These are phyloP conservation scores for Beauveria brongniartii DNA, from an alignment of 2,329 filamentous ascomycete genomes.

Conservation along the genomic window DNA sequence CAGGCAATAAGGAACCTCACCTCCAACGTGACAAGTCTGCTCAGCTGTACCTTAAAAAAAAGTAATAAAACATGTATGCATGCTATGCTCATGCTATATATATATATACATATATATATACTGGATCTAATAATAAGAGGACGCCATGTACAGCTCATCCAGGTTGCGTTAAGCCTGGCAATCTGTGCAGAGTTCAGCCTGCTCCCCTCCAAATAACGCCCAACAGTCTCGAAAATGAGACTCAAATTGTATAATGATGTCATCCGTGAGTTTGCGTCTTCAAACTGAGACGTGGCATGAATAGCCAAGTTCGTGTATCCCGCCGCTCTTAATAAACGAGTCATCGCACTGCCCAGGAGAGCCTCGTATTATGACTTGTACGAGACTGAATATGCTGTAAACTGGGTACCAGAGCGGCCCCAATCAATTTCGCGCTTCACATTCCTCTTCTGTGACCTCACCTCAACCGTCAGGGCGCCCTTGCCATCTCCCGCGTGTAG, in stretches of 20 bases:
- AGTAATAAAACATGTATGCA: background rate
- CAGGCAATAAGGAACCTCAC: background rate
- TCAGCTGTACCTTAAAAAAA: background rate
- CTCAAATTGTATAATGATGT: background rate
- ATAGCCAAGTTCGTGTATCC: background rate
- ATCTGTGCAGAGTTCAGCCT: background rate
- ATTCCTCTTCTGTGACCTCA: background rate
- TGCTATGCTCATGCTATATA: background rate
- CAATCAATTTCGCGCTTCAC: background rate
- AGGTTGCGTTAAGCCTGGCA: background rate
- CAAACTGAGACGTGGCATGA: background rate
- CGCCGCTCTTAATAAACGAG: background rate
- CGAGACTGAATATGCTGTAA: slow-evolving; percentile 3
- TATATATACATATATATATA: background rate
- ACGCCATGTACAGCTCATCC: background rate
- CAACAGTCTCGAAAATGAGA: background rate
- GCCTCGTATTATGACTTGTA: background rate
- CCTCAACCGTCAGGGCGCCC: background rate
- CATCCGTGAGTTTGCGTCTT: background rate
- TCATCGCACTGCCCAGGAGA: background rate
- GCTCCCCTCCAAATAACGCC: background rate
- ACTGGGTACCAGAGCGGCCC: background rate
- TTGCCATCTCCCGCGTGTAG: background rate
- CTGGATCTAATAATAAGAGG: background rate
- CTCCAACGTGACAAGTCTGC: too few relatives aligned